Conservation (phyloP, 345 rosid species). For the Sonneratia alba region DNA sequence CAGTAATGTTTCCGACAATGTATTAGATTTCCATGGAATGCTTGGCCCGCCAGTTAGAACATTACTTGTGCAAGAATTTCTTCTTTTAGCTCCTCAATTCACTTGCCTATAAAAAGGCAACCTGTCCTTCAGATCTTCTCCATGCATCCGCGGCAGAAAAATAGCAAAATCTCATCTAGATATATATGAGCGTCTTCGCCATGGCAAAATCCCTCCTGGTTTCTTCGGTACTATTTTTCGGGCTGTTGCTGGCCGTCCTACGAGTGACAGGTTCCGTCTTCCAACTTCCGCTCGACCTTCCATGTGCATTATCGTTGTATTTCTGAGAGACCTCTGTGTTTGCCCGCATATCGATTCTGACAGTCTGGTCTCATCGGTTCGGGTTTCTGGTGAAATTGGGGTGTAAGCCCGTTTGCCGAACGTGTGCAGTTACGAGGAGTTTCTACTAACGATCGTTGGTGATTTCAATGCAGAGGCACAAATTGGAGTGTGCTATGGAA, state of each 20-base stretch:
- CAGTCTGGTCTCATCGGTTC: no score
- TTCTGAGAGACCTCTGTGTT: no score
- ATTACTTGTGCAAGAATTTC: background rate
- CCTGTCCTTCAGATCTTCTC: background rate
- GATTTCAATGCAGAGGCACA: constrained; percentile 32
- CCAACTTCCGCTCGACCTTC: background rate
- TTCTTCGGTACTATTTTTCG: background rate
- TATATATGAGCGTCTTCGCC: background rate
- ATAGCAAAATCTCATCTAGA: background rate
- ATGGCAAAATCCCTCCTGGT: background rate
- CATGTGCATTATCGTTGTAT: background rate
- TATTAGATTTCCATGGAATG: background rate
- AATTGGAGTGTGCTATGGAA: constrained; percentile 67
- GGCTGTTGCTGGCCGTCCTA: background rate
- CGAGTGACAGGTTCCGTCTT: background rate
- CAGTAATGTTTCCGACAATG: no score
- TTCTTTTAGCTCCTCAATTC: background rate
- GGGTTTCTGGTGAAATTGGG: no score
- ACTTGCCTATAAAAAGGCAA: background rate
- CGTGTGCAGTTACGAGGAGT: no score
- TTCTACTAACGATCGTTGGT: background rate
- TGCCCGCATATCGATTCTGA: no score
- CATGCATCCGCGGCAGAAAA: background rate
- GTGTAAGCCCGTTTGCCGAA: no score
- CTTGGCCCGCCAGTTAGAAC: background rate